Evolutionary conservation across 2,329 filamentous ascomycete genomes (phyloP), one percentile per base, ranked within the genome.

Genomic region (Dactylellina cionopaga): DNA sequence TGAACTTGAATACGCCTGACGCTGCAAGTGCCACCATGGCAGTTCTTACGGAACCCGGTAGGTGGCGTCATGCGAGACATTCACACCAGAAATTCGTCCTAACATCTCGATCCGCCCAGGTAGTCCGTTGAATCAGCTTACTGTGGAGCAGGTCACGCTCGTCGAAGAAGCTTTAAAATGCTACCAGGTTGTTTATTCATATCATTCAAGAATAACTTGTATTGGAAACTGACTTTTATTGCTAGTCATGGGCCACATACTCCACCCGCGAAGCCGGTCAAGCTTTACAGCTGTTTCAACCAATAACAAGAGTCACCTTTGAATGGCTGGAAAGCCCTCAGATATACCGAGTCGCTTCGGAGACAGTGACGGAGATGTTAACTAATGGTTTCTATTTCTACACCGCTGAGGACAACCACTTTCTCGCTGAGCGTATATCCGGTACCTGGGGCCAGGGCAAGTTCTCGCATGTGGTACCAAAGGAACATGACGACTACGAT

Each of bases 231-330:
- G 2, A 15, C 7, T 27, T 27, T 37, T 25, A 35, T 7, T 68
- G 33, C 10, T 60, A 90, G 88, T 85, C 89, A 3, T 94, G 90
- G 90, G 85, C 92, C 29, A 84, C 87, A 75, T 92, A 92, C 77
- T 88, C 88, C 3, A 89, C 59, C 7, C 68, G 68, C 3, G 68
- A 72, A 33, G 59, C 68, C 9, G 44, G 59, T 15, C 52, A 72
- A 22, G 59, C 68, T 19, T 39, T 72, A 37, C 68, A 60, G n/a
- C 27, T 72, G n/a, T 72, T 72, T 24, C 68, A 72, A 37, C 68
- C 68, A 13, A 72, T 72, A 43, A 72, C 68, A 3, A 59, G 52
- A 41, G 43, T 72, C 44, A 65, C 68, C 11, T 72, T 72, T 31
- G 59, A 72, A 55, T 88, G 87, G 46, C 81, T 94, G 6, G 81